A percentile compares a stretch with the other conserved stretches of the same genome.
These are phyloP conservation scores for Russula emetica DNA, from an alignment of 768 basidiomycete genomes.

Conservation along the genomic window DNA sequence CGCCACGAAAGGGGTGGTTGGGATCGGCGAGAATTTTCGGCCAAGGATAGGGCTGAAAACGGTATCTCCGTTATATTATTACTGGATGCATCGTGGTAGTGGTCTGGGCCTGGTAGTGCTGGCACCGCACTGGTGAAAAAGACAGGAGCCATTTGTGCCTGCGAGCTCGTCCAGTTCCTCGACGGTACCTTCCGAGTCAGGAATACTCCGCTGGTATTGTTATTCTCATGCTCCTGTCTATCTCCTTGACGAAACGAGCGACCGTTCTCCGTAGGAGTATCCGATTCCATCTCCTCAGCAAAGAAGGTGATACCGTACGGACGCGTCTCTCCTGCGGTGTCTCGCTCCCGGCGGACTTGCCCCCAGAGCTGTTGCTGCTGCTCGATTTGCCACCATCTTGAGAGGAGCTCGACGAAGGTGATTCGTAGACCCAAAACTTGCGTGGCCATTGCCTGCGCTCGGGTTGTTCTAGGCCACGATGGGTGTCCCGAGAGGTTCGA, in stretches of 20 bases:
- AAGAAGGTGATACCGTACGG: slow-evolving; percentile 16
- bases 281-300: slow-evolving; percentile 20
- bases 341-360: slow-evolving; percentile 9
- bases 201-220: not conserved
- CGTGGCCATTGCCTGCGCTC: slow-evolving; percentile 5
- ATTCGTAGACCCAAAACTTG: slow-evolving; percentile 12
- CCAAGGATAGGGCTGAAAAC: not conserved
- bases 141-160: not conserved
- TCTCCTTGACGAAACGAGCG: not conserved
- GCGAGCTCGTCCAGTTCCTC: not conserved
- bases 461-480: not conserved
- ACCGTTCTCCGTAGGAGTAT: not conserved
- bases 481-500: not conserved
- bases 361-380: not conserved
- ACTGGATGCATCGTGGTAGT: no score
- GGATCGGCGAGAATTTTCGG: slow-evolving; percentile 4
- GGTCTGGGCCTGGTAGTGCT: not conserved
- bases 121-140: not conserved
- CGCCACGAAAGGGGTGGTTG: slow-evolving; percentile 8
- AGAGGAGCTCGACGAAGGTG: slow-evolving; percentile 5
- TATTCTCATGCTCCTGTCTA: not conserved
- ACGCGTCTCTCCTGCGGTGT: not conserved
- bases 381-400: slow-evolving; percentile 13
- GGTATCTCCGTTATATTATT: not conserved
- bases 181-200: not conserved